Evolutionary conservation across 2,329 filamentous ascomycete species (phyloP), one percentile per base, ranked within the genome.

Genomic region (Xylariaceae sp.): DNA sequence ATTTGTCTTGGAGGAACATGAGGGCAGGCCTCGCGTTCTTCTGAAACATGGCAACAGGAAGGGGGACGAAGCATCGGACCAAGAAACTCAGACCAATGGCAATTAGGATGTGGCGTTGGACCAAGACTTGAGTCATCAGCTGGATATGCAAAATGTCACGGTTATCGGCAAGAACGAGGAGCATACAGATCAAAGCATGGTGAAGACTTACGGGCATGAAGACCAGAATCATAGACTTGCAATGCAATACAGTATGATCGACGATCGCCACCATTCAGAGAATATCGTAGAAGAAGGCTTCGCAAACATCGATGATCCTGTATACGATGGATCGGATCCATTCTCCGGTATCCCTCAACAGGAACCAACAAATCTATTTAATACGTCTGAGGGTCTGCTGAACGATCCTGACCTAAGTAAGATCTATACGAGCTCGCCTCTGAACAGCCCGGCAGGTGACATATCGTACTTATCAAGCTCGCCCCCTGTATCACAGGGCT

Each of bases 71-170:
- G 48, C 37, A 21, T 39, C 47, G 10, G 19, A 13, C 45, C 39
- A 43, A 29, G 42, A 46, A 42, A 16, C 37, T 39, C 45, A 56
- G 34, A 51, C 51, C 55, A 54, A 55, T 55, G 55, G 26, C 57
- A 60, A n/a, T 39, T 64, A 63, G 62, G 47, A 60, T 18, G 47
- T 60, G 60, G 3, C 60, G 56, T 62, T 56, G 53, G 55, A 45
- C 40, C 45, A 48, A 40, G 50, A 47, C 9, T 40, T 34, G 26
- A 39, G 29, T 10, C 18, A n/a, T 10, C 19, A 49, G 32, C 19
- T 10, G 18, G 9, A 29, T 9, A 19, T 13, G 2, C 3, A 47
- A 18, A 18, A 36, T 19, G 13, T 15, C 15, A 22, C 19, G 15
- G n/a, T 10, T 30, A 18, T n/a, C 18, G 32, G 9, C 37, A 46